Base-by-base conservation (phyloP, 2,329 filamentous ascomycete genomes). In the Claviceps pazoutovae region DNA sequence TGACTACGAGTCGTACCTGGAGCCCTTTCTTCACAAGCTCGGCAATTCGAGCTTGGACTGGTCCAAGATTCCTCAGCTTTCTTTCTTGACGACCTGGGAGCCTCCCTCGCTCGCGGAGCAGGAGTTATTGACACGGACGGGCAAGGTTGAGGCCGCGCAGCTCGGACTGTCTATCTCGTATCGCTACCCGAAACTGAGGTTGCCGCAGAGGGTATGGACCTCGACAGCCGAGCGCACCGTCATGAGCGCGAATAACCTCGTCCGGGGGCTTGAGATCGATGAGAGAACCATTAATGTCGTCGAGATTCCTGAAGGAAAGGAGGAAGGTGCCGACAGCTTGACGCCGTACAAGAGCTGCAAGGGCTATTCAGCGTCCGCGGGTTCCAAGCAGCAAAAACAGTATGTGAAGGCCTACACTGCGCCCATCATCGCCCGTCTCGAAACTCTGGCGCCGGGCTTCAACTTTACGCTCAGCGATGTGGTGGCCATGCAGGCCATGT, bases 261-360 rank as follows among this genome's bases (percentile, higher is more conserved):
- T 80, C 26, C 70, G 74, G 3, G 80, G 79, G 0, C 67, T 81
- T 9, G 74, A 79, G 56, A 64, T 67, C 4, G 72, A 73, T 45
- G 75, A 74, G 56, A 71, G 75, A 54, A 67, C 68, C 49, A 80
- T 81, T 54, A 66, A 75, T 46, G 69, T 80, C 7, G 71, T 79
- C 45, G 69, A 70, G 56, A 67, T 84, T 49, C 74, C 74, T 55
- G 80, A 84, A 61, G 74, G 73, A 19, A 61, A 76, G 52, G 68
- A 80, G 54, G 67, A 73, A 2, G 80, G 80, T 17, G 81, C 80
- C 8, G 70, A 84, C 59, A 72, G 66, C 46, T 64, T 84, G 56
- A 84, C 82, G 1, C 80, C 81, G 0, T 84, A 85, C 65, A 76
- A 79, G 61, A 74, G 74, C 41, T 86, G 82, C 57, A 78, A 80